Percentiles rank a stretch among this genome's conserved stretches.
phyloP scores from a whole-genome alignment of 768 basidiomycete genomes.

The Boletus subcaerulescens region DNA sequence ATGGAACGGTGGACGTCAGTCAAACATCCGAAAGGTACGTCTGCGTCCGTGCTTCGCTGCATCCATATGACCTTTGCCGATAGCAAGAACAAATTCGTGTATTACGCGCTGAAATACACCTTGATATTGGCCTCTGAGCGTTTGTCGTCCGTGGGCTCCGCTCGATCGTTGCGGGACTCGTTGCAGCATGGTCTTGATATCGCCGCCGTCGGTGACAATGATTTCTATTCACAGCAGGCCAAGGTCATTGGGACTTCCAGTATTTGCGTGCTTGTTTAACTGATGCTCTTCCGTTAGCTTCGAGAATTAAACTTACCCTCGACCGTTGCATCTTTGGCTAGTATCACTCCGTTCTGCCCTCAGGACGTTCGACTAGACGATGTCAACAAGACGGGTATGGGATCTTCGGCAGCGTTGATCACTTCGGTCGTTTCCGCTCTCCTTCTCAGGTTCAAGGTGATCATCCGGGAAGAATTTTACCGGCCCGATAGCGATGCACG shows the following conservation, averaged over 20 bases:
- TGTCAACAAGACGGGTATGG: constrained; percentile 98
- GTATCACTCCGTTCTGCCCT: constrained; percentile 73
- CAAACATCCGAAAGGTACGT: constrained; percentile 24
- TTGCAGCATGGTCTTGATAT: constrained; percentile 66
- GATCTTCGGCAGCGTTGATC: constrained; percentile 95
- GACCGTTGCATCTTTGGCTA: constrained; percentile 58
- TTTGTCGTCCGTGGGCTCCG: constrained; percentile 33
- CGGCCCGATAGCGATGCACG: constrained; percentile 45
- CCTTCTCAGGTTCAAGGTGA: constrained; percentile 68
- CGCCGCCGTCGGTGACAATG: constrained; percentile 88
- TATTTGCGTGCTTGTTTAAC: background rate
- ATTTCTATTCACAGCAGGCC: constrained; percentile 93
- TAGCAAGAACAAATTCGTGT: constrained; percentile 87
- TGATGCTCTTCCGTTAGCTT: constrained; percentile 45
- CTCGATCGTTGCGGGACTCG: constrained; percentile 37
- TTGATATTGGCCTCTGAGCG: constrained; percentile 63
- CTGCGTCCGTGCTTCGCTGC: background rate
- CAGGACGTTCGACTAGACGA: constrained; percentile 66
- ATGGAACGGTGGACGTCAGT: constrained; percentile 22
- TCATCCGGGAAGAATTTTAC: constrained; percentile 49
- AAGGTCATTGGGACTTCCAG: constrained; percentile 48
- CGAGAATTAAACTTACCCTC: constrained; percentile 57
- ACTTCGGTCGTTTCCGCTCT: constrained; percentile 90
- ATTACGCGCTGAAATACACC: constrained; percentile 80
- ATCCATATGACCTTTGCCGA: constrained; percentile 17